These are phyloP conservation scores for Exophiala sideris DNA, from an alignment of 2,329 filamentous ascomycete species.

Conservation along the genomic window DNA sequence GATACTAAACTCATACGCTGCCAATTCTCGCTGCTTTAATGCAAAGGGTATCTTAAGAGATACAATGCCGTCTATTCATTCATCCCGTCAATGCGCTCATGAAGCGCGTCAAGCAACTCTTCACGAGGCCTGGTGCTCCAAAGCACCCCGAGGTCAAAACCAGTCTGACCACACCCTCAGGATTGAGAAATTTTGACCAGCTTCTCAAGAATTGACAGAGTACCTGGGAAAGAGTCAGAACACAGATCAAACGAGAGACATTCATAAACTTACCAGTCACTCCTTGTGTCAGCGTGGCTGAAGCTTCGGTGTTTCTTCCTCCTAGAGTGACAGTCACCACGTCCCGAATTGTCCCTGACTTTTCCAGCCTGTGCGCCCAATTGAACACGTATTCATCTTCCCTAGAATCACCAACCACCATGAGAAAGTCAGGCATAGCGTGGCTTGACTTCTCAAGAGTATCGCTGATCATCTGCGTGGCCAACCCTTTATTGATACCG, in stretches of 20 bases:
- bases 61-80: slow-evolving; percentile 2
- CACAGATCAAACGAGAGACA: neutral
- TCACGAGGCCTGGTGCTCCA: neutral
- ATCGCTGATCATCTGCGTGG: slow-evolving; percentile 67
- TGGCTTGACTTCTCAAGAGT: slow-evolving; percentile 56
- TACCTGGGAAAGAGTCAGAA: slow-evolving; percentile 11
- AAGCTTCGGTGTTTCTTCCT: slow-evolving; percentile 82
- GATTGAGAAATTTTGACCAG: slow-evolving; percentile 6
- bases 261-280: slow-evolving; percentile 67
- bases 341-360: slow-evolving; percentile 58
- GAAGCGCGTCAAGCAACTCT: neutral
- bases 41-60: slow-evolving; percentile 7
- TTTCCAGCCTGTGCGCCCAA: slow-evolving; percentile 79
- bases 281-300: slow-evolving; percentile 80
- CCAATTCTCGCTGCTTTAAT: neutral
- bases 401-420: slow-evolving; percentile 85
- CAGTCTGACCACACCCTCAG: neutral
- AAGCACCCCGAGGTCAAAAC: neutral
- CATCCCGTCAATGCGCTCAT: slow-evolving; percentile 3
- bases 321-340: slow-evolving; percentile 85
- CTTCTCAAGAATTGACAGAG: slow-evolving; percentile 23
- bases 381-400: slow-evolving; percentile 93
- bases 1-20: no score
- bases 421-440: slow-evolving; percentile 69
- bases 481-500: slow-evolving; percentile 83